Evolutionary conservation across 2,329 filamentous ascomycete species (phyloP).

Genomic region (Epichloe uncinata): DNA sequence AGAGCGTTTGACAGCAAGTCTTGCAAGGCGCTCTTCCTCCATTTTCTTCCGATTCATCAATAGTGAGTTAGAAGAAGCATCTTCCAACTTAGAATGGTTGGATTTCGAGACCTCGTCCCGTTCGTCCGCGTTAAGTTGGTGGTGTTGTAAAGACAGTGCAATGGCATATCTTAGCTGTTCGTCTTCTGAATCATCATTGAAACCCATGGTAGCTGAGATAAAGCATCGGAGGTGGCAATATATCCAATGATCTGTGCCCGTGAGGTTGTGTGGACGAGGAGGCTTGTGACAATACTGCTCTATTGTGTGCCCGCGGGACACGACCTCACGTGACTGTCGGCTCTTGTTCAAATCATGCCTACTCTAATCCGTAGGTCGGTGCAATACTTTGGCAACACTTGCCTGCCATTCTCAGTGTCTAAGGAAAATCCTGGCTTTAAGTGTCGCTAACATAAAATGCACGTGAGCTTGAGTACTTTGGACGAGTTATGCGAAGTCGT

Average conservation of each 20-base stretch:
- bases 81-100: background rate
- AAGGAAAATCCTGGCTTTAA: too few relatives aligned
- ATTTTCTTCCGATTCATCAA: conserved; percentile 66
- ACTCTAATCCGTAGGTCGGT: too few relatives aligned
- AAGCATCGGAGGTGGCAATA: background rate
- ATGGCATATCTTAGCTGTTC: conserved; percentile 49
- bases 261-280: too few relatives aligned
- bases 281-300: too few relatives aligned
- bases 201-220: conserved; percentile 7
- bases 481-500: too few relatives aligned
- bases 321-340: background rate
- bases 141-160: conserved; percentile 37
- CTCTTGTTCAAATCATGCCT: too few relatives aligned
- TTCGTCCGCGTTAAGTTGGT: conserved; percentile 8
- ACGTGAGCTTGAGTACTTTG: too few relatives aligned
- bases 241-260: too few relatives aligned
- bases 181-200: conserved; percentile 34
- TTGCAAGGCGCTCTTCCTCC: conserved; percentile 70
- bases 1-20: conserved; percentile 44
- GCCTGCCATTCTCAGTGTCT: too few relatives aligned
- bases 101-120: background rate
- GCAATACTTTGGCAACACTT: too few relatives aligned
- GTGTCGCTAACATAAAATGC: too few relatives aligned
- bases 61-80: conserved; percentile 24
- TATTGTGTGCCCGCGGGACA: background rate